Conservation (phyloP, 768 basidiomycete species). For the Baorangia bicolor region DNA sequence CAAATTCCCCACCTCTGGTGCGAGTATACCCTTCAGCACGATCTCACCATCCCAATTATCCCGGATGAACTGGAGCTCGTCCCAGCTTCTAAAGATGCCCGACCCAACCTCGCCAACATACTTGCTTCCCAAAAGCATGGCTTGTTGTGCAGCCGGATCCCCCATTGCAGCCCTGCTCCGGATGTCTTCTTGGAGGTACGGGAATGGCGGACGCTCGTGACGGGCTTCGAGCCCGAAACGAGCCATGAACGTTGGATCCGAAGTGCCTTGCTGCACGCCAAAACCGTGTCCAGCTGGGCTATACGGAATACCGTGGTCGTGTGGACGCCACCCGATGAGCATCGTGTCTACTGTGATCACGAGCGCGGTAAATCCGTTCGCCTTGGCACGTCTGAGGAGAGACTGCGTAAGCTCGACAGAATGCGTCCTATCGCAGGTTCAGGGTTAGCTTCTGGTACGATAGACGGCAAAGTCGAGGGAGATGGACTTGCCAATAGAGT, state of each 20-base stretch:
- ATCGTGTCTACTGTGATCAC: constrained; percentile 48
- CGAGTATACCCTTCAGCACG: constrained; percentile 46
- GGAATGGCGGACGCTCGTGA: constrained; percentile 34
- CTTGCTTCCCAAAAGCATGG: constrained; percentile 33
- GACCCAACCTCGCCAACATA: constrained; percentile 41
- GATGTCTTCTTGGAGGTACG: constrained; percentile 33
- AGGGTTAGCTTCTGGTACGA: not conserved
- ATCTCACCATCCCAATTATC: constrained; percentile 50
- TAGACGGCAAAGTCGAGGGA: not conserved
- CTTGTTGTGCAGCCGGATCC: constrained; percentile 30
- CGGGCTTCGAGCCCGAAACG: constrained; percentile 29
- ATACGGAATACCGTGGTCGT: constrained; percentile 41
- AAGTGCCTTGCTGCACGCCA: constrained; percentile 41
- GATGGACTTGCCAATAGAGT: constrained; percentile 39
- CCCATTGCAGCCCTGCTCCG: constrained; percentile 27
- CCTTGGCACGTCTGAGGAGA: constrained; percentile 43
- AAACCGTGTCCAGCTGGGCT: constrained; percentile 37
- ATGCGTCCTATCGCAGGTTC: constrained; percentile 33
- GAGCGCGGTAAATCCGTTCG: constrained; percentile 41
- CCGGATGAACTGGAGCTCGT: constrained; percentile 43
- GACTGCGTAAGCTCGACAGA: constrained; percentile 39
- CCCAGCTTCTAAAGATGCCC: constrained; percentile 45
- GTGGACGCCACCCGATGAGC: constrained; percentile 44
- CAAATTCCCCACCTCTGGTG: constrained; percentile 4
- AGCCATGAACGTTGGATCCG: constrained; percentile 50